These are phyloP conservation scores for Amoebophrya sp. DNA, from an alignment of 169 alveolate genomes.

Conservation along the genomic window DNA sequence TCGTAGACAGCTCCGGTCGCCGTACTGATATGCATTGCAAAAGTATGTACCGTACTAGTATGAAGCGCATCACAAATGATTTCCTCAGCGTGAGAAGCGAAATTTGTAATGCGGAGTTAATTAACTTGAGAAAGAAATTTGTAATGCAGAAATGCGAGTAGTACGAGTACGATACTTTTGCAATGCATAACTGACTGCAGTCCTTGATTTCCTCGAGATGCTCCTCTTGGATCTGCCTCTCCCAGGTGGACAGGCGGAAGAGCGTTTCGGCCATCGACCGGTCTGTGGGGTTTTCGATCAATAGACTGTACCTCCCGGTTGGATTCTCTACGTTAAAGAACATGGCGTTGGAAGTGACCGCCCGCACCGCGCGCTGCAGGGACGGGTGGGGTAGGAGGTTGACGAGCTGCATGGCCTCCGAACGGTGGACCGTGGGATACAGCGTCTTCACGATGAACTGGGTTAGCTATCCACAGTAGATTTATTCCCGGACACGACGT, in stretches of 20 bases:
- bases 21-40: background rate
- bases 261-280: background rate
- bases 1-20: background rate
- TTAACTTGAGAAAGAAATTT: too few relatives aligned
- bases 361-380: background rate
- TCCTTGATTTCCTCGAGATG: background rate
- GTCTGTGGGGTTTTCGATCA: background rate
- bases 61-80: too few relatives aligned
- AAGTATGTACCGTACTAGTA: too few relatives aligned
- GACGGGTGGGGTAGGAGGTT: background rate
- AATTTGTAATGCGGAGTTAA: too few relatives aligned
- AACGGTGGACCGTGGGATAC: background rate
- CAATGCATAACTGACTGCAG: too few relatives aligned
- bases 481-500: too few relatives aligned
- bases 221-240: background rate
- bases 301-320: background rate
- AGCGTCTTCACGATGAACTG: background rate
- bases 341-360: background rate
- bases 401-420: background rate
- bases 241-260: background rate
- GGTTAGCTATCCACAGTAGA: too few relatives aligned
- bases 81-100: too few relatives aligned
- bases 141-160: too few relatives aligned
- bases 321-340: background rate
- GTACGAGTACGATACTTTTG: too few relatives aligned